Evolutionary conservation across 305 asterid genomes (phyloP).

Genomic region (Euphrasia arctica): DNA sequence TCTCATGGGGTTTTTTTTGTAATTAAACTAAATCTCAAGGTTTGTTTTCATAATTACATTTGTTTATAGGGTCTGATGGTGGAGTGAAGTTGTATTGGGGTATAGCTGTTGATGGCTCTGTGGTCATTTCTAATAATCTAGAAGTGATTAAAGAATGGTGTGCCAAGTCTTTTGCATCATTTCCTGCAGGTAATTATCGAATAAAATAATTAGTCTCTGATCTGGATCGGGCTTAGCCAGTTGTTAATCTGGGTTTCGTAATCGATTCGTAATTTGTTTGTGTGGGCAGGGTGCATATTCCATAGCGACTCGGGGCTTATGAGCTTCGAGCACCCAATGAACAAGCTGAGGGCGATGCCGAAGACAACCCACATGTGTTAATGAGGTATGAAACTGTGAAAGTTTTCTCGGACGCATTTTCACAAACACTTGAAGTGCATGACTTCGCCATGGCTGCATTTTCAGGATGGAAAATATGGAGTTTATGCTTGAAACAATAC

Average conservation of each 20-base stretch:
- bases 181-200: constrained; percentile 58
- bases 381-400: too few relatives aligned
- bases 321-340: constrained; percentile 92
- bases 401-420: too few relatives aligned
- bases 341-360: constrained; percentile 75
- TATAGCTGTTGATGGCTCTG: constrained; percentile 81
- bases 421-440: too few relatives aligned
- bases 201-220: neutral
- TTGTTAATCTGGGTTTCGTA: neutral
- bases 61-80: constrained; percentile 53
- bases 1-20: too few relatives aligned
- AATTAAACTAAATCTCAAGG: too few relatives aligned
- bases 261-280: neutral
- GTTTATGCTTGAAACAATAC: constrained; percentile 86
- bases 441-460: too few relatives aligned
- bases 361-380: constrained; percentile 19
- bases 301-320: constrained; percentile 72
- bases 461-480: constrained; percentile 36
- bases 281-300: constrained; percentile 64
- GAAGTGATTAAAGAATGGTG: constrained; percentile 69
- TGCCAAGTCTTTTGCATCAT: constrained; percentile 83
- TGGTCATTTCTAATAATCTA: constrained; percentile 75
- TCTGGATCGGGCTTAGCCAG: neutral
- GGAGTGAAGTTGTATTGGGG: constrained; percentile 87
- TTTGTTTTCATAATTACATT: too few relatives aligned